phyloP scores from a whole-genome alignment of 2,329 filamentous ascomycete species.

The Capronia epimyces region DNA sequence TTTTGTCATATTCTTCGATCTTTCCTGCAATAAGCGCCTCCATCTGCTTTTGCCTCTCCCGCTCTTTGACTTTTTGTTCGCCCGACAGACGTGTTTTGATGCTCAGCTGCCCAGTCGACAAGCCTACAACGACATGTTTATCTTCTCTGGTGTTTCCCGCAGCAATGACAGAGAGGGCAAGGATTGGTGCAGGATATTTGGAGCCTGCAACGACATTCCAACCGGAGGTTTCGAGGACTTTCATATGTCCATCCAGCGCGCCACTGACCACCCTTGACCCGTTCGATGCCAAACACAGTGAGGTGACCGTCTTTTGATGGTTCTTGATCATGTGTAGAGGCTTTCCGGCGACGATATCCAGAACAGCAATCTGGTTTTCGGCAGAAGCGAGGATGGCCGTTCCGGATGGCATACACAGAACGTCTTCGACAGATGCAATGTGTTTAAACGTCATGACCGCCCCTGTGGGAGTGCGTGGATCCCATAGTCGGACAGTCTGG shows the following conservation, averaged over 20 bases:
- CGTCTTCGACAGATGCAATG: conserved; percentile 76
- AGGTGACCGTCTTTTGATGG: conserved; percentile 96
- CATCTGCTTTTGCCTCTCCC: conserved; percentile 79
- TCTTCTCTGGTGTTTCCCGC: conserved; percentile 67
- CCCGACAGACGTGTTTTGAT: conserved; percentile 84
- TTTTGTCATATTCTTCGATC: conserved; percentile 70
- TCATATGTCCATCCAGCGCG: conserved; percentile 90
- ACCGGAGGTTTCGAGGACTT: conserved; percentile 85
- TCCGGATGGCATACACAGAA: conserved; percentile 80
- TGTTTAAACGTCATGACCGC: conserved; percentile 93
- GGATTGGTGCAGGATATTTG: conserved; percentile 88
- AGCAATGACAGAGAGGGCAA: conserved; percentile 72
- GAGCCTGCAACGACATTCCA: conserved; percentile 96
- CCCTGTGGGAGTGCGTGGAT: conserved; percentile 65
- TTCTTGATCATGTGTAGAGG: conserved; percentile 82
- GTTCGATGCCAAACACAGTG: conserved; percentile 72
- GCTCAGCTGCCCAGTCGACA: conserved; percentile 88
- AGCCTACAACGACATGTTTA: conserved; percentile 88
- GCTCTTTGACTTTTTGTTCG: conserved; percentile 68
- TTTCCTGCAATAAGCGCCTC: conserved; percentile 70
- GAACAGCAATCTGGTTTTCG: conserved; percentile 79
- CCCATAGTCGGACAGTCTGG: conserved; percentile 88
- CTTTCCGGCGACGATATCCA: conserved; percentile 87
- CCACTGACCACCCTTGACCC: conserved; percentile 78
- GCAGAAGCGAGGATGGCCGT: conserved; percentile 81